These are phyloP conservation scores for Eucalyptus pauciflora DNA, from an alignment of 345 rosid genomes.

Conservation along the genomic window DNA sequence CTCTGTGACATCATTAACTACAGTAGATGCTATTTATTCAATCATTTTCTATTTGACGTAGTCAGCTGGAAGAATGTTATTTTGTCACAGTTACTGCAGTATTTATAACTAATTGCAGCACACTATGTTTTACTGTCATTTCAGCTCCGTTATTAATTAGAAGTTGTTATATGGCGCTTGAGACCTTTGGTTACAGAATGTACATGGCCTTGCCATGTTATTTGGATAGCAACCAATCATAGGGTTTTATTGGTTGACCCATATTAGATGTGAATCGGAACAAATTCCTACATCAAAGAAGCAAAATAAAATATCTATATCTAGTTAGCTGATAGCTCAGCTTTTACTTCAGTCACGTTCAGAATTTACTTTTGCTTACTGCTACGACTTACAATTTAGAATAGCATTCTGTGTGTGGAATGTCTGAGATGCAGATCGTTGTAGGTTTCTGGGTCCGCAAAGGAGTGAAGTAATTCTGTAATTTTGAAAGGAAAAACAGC, in stretches of 20 bases:
- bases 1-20: background rate
- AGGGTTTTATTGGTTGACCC: background rate
- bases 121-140: background rate
- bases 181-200: background rate
- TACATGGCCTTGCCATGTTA: background rate
- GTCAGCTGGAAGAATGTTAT: background rate
- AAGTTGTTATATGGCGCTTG: background rate
- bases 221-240: background rate
- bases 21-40: background rate
- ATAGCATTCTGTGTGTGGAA: background rate
- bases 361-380: background rate
- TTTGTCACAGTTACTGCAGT: background rate
- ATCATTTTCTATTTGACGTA: background rate
- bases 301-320: background rate
- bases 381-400: background rate
- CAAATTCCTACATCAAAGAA: background rate
- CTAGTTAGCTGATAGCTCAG: background rate
- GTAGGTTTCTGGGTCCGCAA: background rate
- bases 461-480: background rate
- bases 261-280: background rate
- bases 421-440: background rate
- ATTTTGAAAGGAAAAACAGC: background rate
- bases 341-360: background rate
- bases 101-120: background rate
- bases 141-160: background rate